phyloP scores from a whole-genome alignment of 306 rosid genomes.

The Castanea crenata region DNA sequence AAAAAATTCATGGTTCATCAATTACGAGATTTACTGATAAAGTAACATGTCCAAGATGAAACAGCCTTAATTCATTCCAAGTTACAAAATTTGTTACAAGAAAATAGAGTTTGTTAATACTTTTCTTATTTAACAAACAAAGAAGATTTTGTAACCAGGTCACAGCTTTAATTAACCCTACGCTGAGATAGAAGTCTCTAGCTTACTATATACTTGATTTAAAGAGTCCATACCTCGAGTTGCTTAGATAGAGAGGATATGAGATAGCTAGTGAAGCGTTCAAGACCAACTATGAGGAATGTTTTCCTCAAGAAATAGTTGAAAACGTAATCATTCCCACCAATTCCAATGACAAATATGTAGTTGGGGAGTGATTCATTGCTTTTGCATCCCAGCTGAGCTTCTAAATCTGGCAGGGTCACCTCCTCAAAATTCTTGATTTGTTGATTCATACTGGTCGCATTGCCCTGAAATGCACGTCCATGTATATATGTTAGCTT shows the following conservation, averaged over 20 bases:
- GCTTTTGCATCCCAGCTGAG: slow-evolving; percentile 1
- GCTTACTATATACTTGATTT: too few species aligned
- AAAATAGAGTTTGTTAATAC: too few species aligned
- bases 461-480: slow-evolving; percentile 31
- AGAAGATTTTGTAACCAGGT: too few species aligned
- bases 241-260: slow-evolving; percentile 30
- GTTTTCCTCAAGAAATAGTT: slow-evolving; percentile 34
- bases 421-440: slow-evolving; percentile 38
- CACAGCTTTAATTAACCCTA: too few species aligned
- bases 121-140: too few species aligned
- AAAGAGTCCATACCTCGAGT: slow-evolving; percentile 16
- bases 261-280: slow-evolving; percentile 35
- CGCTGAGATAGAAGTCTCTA: too few species aligned
- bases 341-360: slow-evolving; percentile 46
- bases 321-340: slow-evolving; percentile 46
- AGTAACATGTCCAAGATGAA: too few species aligned
- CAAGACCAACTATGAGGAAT: slow-evolving; percentile 12
- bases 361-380: slow-evolving; percentile 14
- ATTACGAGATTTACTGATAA: too few species aligned
- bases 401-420: slow-evolving; percentile 38
- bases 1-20: too few species aligned
- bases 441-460: slow-evolving; percentile 34
- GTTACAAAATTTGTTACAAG: too few species aligned
- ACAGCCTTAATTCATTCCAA: too few species aligned
- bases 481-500: background rate